Evolutionary conservation across 176 grass and related monocot genomes (phyloP), one percentile per base, ranked within the genome.

Genomic region (Bonia amplexicaulis): DNA sequence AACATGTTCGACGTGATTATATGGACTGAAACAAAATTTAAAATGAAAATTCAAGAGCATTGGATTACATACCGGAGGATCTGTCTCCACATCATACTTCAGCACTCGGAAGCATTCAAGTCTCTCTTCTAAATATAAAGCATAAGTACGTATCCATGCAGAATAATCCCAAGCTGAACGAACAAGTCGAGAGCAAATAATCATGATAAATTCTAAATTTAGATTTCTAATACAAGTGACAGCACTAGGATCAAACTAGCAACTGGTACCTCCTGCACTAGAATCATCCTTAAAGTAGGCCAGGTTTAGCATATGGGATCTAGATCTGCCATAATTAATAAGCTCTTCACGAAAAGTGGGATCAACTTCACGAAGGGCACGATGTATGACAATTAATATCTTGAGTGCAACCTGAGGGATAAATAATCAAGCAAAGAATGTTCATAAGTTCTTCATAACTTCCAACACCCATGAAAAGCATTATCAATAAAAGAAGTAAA

Each of bases 251-350:
- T 80, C 55, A 54, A 48, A 85, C 33, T 76, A 77, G 9, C 6
- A 82, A 73, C 52, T 61, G 76, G 77, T 96, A 99, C 97, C 97
- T 87, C 89, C 90, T 65, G 97, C 76, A 83, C 97, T 96, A 27
- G 97, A 99, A 90, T 96, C 97, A 82, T 99, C 97, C 90, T 96
- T 99, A 84, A 99, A 99, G 77, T 99, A 91, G 49, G 97, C 79
- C 88, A 99, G 83, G 84, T 99, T 99, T 73, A 99, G 76, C 97
- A 99, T 99, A 91, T 99, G 97, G 80, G 86, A 92, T 74, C 90
- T 86, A 65, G 90, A 94, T 92, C 92, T 96, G 48, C 93, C 93
- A 91, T 99, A 99, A 85, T 99, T 99, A 61, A 96, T 91, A 52
- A 99, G 93, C 78, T 96, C 97, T 90, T 96, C 97, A 48, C 90